phyloP scores from a whole-genome alignment of 768 basidiomycete genomes.

The Nidularia sp. region DNA sequence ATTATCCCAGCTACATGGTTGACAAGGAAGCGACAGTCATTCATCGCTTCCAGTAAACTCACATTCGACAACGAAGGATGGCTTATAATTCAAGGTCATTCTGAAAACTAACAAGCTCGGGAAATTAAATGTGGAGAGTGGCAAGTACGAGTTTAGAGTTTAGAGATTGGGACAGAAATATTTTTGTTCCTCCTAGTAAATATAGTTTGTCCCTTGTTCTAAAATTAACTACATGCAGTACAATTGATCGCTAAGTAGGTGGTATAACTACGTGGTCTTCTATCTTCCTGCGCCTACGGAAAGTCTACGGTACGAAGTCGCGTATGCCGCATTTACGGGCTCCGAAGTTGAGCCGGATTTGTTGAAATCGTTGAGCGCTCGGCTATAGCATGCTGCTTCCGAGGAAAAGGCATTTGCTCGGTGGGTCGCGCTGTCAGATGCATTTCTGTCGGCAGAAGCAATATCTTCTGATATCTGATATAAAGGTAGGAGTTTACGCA shows the following conservation, averaged over 20 bases:
- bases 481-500: neutral
- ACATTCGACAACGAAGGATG: too few relatives aligned
- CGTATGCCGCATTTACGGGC: neutral
- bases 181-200: neutral
- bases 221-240: neutral
- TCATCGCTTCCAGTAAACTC: too few relatives aligned
- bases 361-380: neutral
- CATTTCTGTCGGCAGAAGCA: neutral
- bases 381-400: constrained; percentile 7
- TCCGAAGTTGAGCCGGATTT: constrained; percentile 1
- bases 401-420: constrained; percentile 36
- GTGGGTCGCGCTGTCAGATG: constrained; percentile 7
- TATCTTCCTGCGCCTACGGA: neutral
- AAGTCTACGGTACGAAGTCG: neutral
- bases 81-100: too few relatives aligned
- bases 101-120: neutral
- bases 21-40: too few relatives aligned
- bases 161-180: neutral
- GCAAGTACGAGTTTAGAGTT: neutral
- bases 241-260: neutral
- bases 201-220: neutral
- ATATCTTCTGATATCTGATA: constrained; percentile 1
- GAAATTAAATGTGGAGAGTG: neutral
- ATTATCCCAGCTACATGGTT: too few relatives aligned
- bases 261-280: neutral